Conservation (phyloP, 1,284 basidiomycete genomes). For the Omphalotus olearius region DNA sequence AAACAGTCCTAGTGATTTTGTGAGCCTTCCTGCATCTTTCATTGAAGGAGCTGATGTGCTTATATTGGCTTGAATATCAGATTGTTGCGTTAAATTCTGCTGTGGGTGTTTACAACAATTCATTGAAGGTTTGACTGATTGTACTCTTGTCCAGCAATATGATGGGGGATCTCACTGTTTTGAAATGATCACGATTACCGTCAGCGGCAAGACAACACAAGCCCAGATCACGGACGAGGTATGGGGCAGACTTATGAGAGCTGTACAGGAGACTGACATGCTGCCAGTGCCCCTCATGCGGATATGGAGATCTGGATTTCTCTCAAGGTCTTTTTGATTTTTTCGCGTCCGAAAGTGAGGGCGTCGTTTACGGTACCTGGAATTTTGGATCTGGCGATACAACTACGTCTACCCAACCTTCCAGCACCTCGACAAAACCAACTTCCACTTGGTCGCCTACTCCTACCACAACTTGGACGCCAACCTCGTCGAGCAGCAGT, state of each 20-base stretch:
- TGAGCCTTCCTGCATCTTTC: slow-evolving; percentile 19
- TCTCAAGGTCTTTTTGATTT: slow-evolving; percentile 62
- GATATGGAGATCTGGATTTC: slow-evolving; percentile 70
- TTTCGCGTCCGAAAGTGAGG: slow-evolving; percentile 40
- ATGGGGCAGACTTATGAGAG: slow-evolving; percentile 12
- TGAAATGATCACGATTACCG: slow-evolving; percentile 62
- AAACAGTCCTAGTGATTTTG: slow-evolving; percentile 29
- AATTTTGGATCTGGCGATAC: slow-evolving; percentile 33
- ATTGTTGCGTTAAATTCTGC: slow-evolving; percentile 39
- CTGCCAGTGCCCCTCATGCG: slow-evolving; percentile 63
- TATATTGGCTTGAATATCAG: slow-evolving; percentile 20
- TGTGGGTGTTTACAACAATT: slow-evolving; percentile 24
- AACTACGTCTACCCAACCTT: slow-evolving; percentile 5
- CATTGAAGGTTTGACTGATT: slow-evolving; percentile 2
- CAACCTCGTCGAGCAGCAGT: not conserved
- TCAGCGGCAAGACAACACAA: slow-evolving; percentile 53
- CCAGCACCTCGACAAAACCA: slow-evolving; percentile 1
- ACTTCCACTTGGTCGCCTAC: slow-evolving; percentile 7
- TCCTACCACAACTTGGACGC: slow-evolving; percentile 1
- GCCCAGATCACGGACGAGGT: slow-evolving; percentile 74
- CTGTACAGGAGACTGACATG: not conserved
- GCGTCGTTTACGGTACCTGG: slow-evolving; percentile 57
- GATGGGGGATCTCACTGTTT: slow-evolving; percentile 58
- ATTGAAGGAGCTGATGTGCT: not conserved
- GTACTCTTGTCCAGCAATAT: slow-evolving; percentile 37